phyloP scores from a whole-genome alignment of 768 basidiomycete genomes.

The Suillus plorans region DNA sequence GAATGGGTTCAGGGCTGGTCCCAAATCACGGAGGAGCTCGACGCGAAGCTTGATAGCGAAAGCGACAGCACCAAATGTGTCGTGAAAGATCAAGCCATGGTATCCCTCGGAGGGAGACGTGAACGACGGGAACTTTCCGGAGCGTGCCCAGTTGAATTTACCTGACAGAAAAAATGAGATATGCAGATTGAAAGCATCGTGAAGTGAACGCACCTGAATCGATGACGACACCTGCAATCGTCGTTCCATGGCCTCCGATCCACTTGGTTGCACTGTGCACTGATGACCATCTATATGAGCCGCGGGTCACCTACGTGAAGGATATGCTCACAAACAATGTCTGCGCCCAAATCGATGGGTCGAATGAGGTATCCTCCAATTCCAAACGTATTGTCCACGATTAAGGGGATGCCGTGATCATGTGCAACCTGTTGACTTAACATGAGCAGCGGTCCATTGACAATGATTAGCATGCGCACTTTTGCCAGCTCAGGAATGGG shows the following conservation, averaged over 20 bases:
- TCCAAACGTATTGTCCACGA: conserved; percentile 68
- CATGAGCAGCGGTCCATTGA: not conserved
- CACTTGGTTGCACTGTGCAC: conserved; percentile 66
- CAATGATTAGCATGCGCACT: conserved; percentile 23
- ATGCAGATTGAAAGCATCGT: not conserved
- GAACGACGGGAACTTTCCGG: conserved; percentile 57
- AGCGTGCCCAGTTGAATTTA: conserved; percentile 55
- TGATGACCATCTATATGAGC: conserved; percentile 11
- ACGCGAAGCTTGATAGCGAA: conserved; percentile 53
- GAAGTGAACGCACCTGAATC: conserved; percentile 46
- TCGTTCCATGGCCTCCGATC: conserved; percentile 69
- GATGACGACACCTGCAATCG: conserved; percentile 61
- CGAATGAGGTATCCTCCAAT: conserved; percentile 57
- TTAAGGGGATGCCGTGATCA: conserved; percentile 55
- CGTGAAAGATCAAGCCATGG: conserved; percentile 50
- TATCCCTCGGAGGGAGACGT: conserved; percentile 57
- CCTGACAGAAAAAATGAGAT: conserved; percentile 31
- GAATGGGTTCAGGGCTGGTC: conserved; percentile 54
- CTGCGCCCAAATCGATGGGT: conserved; percentile 57
- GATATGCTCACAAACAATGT: conserved; percentile 44
- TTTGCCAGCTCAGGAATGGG: conserved; percentile 59
- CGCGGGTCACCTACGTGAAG: not conserved
- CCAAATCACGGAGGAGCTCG: conserved; percentile 53
- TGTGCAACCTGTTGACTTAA: conserved; percentile 50
- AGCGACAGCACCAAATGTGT: conserved; percentile 50